These are phyloP conservation scores for Vitis hybrid DNA, from an alignment of 177 flowering plant genomes.

Conservation along the genomic window DNA sequence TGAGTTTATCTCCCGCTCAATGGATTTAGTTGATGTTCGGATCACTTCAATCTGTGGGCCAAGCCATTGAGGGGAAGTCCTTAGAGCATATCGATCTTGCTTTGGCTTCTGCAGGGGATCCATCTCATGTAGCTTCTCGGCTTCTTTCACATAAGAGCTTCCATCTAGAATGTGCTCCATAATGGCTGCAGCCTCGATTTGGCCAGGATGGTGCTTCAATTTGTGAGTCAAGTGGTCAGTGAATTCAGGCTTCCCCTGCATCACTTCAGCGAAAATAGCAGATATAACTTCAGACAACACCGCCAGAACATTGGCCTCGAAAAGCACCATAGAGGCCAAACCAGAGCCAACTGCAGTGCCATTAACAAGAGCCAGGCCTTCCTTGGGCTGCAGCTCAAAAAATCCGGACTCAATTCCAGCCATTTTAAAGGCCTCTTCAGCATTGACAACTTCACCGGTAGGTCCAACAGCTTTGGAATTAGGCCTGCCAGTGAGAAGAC, in stretches of 20 bases:
- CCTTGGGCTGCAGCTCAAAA: slow-evolving; percentile 50
- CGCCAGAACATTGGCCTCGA: slow-evolving; percentile 36
- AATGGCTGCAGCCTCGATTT: slow-evolving; percentile 52
- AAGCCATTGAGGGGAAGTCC: slow-evolving; percentile 48
- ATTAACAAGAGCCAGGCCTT: slow-evolving; percentile 46
- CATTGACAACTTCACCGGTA: slow-evolving; percentile 25
- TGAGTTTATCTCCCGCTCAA: slow-evolving; percentile 47
- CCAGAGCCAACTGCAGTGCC: slow-evolving; percentile 55
- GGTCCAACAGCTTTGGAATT: slow-evolving; percentile 37
- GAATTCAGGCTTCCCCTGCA: slow-evolving; percentile 50
- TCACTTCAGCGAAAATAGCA: slow-evolving; percentile 44
- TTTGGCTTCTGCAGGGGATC: slow-evolving; percentile 52
- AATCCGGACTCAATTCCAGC: slow-evolving; percentile 37
- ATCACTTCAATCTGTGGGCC: slow-evolving; percentile 48
- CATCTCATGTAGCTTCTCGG: slow-evolving; percentile 40
- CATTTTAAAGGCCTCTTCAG: slow-evolving; percentile 26
- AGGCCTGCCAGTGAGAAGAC: slow-evolving; percentile 41
- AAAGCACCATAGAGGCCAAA: slow-evolving; percentile 44
- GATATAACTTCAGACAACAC: slow-evolving; percentile 37
- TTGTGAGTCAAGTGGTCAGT: slow-evolving; percentile 46
- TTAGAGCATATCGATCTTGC: slow-evolving; percentile 44
- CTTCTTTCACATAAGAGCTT: slow-evolving; percentile 36
- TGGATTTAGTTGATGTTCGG: slow-evolving; percentile 36
- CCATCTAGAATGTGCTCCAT: slow-evolving; percentile 51
- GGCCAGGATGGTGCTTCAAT: slow-evolving; percentile 53